phyloP scores from a whole-genome alignment of 164 flowering plant genomes.

The Santalum album region DNA sequence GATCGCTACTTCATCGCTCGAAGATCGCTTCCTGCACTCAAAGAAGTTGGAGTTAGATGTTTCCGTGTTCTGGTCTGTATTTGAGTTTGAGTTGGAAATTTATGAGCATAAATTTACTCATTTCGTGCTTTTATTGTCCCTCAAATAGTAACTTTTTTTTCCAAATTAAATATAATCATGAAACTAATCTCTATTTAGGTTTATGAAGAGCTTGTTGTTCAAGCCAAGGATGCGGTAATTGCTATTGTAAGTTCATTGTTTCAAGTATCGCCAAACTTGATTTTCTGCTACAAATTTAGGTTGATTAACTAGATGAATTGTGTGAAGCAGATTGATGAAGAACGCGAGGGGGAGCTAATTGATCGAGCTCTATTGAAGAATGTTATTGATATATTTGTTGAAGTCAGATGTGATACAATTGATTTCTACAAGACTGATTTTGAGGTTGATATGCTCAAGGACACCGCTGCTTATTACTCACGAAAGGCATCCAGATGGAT shows the following conservation, averaged over 20 bases:
- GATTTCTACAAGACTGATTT: neutral
- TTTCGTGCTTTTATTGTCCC: too few species aligned
- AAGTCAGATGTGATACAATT: neutral
- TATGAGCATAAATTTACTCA: too few species aligned
- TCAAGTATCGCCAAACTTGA: neutral
- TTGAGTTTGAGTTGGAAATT: too few species aligned
- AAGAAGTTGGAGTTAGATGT: constrained; percentile 26
- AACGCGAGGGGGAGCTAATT: neutral
- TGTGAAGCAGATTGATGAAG: neutral
- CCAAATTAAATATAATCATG: too few species aligned
- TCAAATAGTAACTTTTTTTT: too few species aligned
- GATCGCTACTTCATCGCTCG: constrained; percentile 29
- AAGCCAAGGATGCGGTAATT: constrained; percentile 17
- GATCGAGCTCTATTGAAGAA: neutral
- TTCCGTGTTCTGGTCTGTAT: constrained; percentile 31
- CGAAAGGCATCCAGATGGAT: neutral
- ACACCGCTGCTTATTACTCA: neutral
- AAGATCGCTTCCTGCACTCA: constrained; percentile 22
- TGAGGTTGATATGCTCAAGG: neutral
- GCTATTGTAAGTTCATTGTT: constrained; percentile 9
- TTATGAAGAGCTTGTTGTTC: constrained; percentile 12
- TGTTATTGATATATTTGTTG: neutral
- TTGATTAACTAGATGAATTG: neutral
- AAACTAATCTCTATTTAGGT: constrained; percentile 13
- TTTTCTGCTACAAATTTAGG: neutral